Evolutionary conservation across 1,139 yeast species (phyloP).

Genomic region (Kodamaea derodonti): DNA sequence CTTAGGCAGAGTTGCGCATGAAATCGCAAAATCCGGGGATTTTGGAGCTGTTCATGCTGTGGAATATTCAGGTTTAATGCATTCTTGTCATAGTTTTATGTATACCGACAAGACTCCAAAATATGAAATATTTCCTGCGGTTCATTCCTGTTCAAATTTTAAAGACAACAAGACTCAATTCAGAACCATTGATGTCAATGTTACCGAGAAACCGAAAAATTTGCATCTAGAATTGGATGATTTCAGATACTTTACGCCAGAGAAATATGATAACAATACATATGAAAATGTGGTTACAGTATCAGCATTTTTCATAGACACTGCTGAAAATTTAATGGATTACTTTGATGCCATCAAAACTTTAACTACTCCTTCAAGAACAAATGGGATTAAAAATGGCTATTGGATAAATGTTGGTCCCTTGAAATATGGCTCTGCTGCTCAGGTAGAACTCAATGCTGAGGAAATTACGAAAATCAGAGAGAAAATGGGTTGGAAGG

Average conservation of each 20-base stretch:
- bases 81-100: conserved; percentile 54
- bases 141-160: conserved; percentile 75
- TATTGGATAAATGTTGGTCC: conserved; percentile 88
- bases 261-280: conserved; percentile 14
- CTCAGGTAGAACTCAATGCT: conserved; percentile 66
- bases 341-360: conserved; percentile 61
- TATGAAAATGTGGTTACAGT: conserved; percentile 54
- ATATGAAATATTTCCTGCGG: conserved; percentile 52
- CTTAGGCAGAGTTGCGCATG: conserved; percentile 67
- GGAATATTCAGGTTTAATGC: conserved; percentile 74
- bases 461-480: conserved; percentile 59
- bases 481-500: conserved; percentile 59
- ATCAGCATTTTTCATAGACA: conserved; percentile 76
- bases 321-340: conserved; percentile 77
- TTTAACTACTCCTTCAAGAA: conserved; percentile 35
- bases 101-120: conserved; percentile 21
- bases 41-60: conserved; percentile 58
- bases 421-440: conserved; percentile 82
- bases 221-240: conserved; percentile 58
- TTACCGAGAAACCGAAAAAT: conserved; percentile 34
- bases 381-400: conserved; percentile 32
- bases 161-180: conserved; percentile 48
- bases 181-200: conserved; percentile 33
- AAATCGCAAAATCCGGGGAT: conserved; percentile 38
- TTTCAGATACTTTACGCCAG: conserved; percentile 49